These are phyloP conservation scores for Penicillium salamii DNA, from an alignment of 495 filamentous ascomycete genomes.

Conservation along the genomic window DNA sequence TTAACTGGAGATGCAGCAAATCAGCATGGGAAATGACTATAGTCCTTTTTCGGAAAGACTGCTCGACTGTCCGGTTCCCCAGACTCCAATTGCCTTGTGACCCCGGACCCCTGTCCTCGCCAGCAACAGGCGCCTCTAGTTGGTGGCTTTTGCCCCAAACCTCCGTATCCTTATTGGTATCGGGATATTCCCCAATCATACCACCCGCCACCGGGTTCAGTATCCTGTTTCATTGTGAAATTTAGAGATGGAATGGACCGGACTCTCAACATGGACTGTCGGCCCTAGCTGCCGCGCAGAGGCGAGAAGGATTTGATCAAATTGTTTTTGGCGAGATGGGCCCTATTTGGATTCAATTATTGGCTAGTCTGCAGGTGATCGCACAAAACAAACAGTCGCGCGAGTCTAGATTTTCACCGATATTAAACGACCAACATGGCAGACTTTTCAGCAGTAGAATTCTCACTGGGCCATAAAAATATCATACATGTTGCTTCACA, in stretches of 20 bases:
- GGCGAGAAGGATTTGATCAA: neutral
- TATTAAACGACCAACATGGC: neutral
- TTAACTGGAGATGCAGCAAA: neutral
- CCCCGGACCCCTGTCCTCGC: conserved; percentile 9
- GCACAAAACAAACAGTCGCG: neutral
- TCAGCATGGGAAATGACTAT: neutral
- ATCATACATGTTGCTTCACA: no score
- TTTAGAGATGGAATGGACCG: conserved; percentile 7
- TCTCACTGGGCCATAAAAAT: neutral
- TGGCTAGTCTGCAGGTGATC: neutral
- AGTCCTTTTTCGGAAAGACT: conserved; percentile 6
- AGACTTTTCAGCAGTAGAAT: no score
- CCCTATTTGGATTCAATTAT: conserved; percentile 1
- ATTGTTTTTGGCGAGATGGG: neutral
- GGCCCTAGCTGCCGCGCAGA: conserved; percentile 16
- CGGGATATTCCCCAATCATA: conserved; percentile 21
- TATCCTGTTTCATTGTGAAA: neutral
- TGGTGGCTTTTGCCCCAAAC: conserved; percentile 19
- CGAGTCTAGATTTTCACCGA: neutral
- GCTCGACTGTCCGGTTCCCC: conserved; percentile 13
- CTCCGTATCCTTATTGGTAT: conserved; percentile 28
- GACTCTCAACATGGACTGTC: conserved; percentile 17
- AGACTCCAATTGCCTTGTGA: conserved; percentile 19
- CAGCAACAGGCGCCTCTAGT: conserved; percentile 10
- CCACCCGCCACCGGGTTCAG: neutral